phyloP scores from a whole-genome alignment of 2,329 filamentous ascomycete genomes.

The Neoscytalidium dimidiatum region DNA sequence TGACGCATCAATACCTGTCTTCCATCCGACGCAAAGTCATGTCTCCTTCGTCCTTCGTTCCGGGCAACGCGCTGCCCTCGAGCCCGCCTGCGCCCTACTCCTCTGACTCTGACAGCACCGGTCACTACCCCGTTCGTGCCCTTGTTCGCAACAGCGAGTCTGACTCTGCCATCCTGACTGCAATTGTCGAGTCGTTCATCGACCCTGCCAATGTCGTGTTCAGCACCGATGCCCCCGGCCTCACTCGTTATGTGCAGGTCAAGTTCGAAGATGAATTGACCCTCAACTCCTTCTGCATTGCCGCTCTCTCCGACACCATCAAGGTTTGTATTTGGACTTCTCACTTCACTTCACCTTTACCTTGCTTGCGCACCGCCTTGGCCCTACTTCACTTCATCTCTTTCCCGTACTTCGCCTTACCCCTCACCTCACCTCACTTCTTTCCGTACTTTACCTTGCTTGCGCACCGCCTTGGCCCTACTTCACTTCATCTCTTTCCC shows the following conservation, averaged over 20 bases:
- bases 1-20: background rate
- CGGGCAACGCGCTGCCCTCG: background rate
- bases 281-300: background rate
- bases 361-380: background rate
- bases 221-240: background rate
- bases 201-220: background rate
- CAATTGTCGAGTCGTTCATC: background rate
- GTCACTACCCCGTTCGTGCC: background rate
- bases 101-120: background rate
- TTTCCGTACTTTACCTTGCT: background rate
- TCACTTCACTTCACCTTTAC: background rate
- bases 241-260: constrained; percentile 1
- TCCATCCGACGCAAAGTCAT: background rate
- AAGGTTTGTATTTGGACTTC: background rate
- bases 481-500: background rate
- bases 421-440: background rate
- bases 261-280: background rate
- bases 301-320: background rate
- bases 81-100: background rate
- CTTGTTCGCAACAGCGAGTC: background rate
- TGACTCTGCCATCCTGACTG: background rate
- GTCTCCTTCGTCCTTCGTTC: background rate
- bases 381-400: background rate
- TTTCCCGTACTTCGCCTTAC: background rate
- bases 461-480: constrained; percentile 9